Conservation (phyloP, 2,329 filamentous ascomycete species). For the Chrysoporthe austroafricana region DNA sequence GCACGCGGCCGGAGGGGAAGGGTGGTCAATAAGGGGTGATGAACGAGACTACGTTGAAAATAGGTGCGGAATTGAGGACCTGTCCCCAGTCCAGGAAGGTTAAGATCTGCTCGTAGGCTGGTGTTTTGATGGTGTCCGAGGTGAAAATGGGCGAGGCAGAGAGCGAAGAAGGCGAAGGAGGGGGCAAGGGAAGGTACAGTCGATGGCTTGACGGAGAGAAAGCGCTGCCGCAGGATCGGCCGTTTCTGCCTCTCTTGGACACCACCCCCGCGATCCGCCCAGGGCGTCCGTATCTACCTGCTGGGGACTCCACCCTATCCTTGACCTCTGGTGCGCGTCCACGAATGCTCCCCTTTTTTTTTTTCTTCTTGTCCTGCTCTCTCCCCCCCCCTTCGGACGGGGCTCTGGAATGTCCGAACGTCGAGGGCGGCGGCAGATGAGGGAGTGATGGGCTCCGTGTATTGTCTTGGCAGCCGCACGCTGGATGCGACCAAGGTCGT, state of each 20-base stretch:
- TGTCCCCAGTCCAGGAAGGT: conserved; percentile 29
- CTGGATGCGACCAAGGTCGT: not conserved
- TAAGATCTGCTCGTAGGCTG: conserved; percentile 28
- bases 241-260: conserved; percentile 21
- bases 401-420: not conserved
- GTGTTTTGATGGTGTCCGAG: conserved; percentile 17
- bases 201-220: not conserved
- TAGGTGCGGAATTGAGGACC: conserved; percentile 27
- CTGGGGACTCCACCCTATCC: conserved; percentile 19
- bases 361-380: not conserved
- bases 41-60: conserved; percentile 15
- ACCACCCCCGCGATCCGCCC: conserved; percentile 18
- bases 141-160: conserved; percentile 9
- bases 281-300: conserved; percentile 12
- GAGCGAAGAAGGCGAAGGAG: conserved; percentile 21
- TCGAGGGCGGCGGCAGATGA: not conserved
- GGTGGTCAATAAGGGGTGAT: conserved; percentile 8
- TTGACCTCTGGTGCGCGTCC: conserved; percentile 14
- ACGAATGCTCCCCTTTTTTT: conserved; percentile 3
- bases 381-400: not conserved
- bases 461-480: not conserved
- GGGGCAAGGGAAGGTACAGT: not conserved
- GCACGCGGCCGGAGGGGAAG: conserved; percentile 1
- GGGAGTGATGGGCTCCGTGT: not conserved
- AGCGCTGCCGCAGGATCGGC: conserved; percentile 18